Percentiles rank a stretch among this genome's conserved stretches.
These are phyloP conservation scores for Albizia julibrissin DNA, from an alignment of 306 rosid genomes.

Conservation along the genomic window DNA sequence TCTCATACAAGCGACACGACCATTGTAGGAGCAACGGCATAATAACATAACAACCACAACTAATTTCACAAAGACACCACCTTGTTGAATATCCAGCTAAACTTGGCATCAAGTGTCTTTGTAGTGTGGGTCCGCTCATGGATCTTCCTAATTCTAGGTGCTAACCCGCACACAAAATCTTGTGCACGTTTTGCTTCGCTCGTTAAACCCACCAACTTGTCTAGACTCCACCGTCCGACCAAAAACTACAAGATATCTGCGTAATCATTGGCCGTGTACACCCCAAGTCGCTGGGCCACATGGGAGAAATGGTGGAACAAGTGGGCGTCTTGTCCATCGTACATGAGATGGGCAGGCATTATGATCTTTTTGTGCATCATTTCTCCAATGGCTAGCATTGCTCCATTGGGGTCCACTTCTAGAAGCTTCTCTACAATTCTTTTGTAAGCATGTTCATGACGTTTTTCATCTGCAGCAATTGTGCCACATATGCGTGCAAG, in stretches of 20 bases:
- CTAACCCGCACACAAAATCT: background rate
- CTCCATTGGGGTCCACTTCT: conserved; percentile 56
- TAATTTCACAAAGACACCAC: background rate
- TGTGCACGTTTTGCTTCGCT: conserved; percentile 35
- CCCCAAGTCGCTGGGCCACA: conserved; percentile 58
- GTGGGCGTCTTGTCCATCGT: conserved; percentile 56
- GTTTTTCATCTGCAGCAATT: conserved; percentile 70
- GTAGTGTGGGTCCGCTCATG: background rate
- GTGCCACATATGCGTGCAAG: conserved; percentile 67
- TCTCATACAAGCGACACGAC: background rate
- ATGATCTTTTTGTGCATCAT: conserved; percentile 73
- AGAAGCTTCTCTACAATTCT: conserved; percentile 69
- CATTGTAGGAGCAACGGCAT: background rate
- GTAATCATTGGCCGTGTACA: conserved; percentile 64
- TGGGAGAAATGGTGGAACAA: conserved; percentile 62
- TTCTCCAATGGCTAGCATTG: conserved; percentile 60
- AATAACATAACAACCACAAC: background rate
- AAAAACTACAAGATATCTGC: conserved; percentile 59
- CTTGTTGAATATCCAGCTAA: background rate
- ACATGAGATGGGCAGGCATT: conserved; percentile 73
- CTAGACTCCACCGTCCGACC: conserved; percentile 56
- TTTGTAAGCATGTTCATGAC: conserved; percentile 60
- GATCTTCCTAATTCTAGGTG: background rate
- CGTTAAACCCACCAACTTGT: conserved; percentile 53
- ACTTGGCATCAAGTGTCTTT: background rate